A percentile compares a stretch with the other conserved stretches of the same genome.
phyloP scores from a whole-genome alignment of 805 yeast species.

The Candida jianshihensis region DNA sequence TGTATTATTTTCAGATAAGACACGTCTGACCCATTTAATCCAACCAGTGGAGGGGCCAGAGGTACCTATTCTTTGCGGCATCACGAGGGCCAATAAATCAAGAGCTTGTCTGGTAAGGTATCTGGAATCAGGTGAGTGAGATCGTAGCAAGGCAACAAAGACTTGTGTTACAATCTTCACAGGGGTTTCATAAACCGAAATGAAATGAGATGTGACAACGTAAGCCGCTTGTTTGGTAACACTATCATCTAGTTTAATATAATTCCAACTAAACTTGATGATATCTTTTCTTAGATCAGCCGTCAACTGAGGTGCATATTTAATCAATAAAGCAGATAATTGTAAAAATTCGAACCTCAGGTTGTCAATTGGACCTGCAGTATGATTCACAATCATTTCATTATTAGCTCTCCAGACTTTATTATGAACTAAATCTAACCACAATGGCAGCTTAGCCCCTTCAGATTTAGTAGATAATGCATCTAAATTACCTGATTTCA shows the following conservation, averaged over 20 bases:
- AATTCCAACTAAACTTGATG: conserved; percentile 92
- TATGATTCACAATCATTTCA: conserved; percentile 42
- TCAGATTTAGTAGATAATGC: conserved; percentile 32
- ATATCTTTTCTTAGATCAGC: conserved; percentile 69
- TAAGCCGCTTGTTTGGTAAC: conserved; percentile 90
- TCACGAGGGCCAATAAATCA: conserved; percentile 81
- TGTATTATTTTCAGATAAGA: conserved; percentile 82
- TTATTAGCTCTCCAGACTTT: conserved; percentile 68
- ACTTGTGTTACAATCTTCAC: conserved; percentile 84
- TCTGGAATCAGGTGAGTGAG: conserved; percentile 81
- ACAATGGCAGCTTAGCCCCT: conserved; percentile 32
- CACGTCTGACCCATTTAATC: conserved; percentile 94
- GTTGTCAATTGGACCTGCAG: conserved; percentile 66
- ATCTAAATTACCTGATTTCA: conserved; percentile 39
- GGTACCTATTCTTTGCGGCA: conserved; percentile 56
- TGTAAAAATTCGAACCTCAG: conserved; percentile 76
- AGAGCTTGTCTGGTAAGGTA: conserved; percentile 80
- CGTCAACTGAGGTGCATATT: conserved; percentile 55
- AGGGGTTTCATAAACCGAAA: conserved; percentile 83
- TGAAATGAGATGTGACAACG: conserved; percentile 79
- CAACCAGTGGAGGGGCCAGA: conserved; percentile 50
- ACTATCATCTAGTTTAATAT: conserved; percentile 80
- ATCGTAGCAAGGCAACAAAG: conserved; percentile 80
- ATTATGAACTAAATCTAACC: conserved; percentile 59
- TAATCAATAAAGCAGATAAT: conserved; percentile 68